Evolutionary conservation across 106 monocot genomes (phyloP).

Genomic region (Acorus gramineus): DNA sequence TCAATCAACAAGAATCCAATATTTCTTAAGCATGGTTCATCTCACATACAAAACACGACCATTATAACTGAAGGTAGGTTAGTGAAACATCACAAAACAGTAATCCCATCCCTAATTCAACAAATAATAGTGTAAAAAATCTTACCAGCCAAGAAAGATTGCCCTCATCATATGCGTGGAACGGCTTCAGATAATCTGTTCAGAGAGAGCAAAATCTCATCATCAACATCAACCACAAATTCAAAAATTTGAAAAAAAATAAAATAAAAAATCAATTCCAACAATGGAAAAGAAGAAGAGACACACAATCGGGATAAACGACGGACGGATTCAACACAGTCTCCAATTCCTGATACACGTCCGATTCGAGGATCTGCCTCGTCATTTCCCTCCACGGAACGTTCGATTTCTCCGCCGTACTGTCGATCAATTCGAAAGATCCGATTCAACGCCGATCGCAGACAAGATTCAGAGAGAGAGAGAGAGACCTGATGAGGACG

Average conservation of each 20-base stretch:
- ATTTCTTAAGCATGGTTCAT: no score
- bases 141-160: constrained; percentile 95
- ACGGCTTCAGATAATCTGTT: constrained; percentile 77
- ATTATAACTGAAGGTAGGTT: no score
- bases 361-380: constrained; percentile 47
- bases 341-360: constrained; percentile 22
- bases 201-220: constrained; percentile 1
- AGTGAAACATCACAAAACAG: no score
- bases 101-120: no score
- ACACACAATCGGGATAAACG: constrained; percentile 30
- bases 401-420: constrained; percentile 76
- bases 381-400: constrained; percentile 78
- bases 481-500: constrained; percentile 43
- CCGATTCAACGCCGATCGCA: not conserved
- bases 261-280: not conserved
- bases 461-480: not conserved
- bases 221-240: not conserved
- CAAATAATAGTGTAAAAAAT: no score
- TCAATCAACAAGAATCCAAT: no score
- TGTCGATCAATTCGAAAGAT: not conserved
- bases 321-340: constrained; percentile 13
- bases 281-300: not conserved
- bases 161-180: constrained; percentile 87
- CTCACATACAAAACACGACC: no score
- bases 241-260: not conserved